Evolutionary conservation across 352 stramenopile species (phyloP).

Genomic region (Phytopythium chamaehyphon): DNA sequence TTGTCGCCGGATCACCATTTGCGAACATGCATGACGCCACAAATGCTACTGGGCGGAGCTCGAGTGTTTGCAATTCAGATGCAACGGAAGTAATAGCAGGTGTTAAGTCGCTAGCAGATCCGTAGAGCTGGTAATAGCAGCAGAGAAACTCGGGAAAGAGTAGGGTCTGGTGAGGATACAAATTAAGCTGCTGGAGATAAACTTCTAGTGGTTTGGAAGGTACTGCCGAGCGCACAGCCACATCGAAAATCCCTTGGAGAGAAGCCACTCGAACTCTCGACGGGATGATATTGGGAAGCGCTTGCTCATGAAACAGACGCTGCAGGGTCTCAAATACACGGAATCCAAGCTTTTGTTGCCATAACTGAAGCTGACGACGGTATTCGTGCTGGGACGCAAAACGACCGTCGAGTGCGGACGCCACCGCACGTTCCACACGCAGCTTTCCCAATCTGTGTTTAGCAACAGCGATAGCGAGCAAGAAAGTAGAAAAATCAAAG

Average conservation of each 20-base stretch:
- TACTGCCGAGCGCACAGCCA: conserved; percentile 26
- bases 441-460: conserved; percentile 41
- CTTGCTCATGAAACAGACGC: conserved; percentile 47
- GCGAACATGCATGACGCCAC: conserved; percentile 66
- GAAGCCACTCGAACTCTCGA: conserved; percentile 43
- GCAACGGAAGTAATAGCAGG: conserved; percentile 4
- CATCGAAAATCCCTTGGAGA: conserved; percentile 33
- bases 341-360: conserved; percentile 61
- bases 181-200: conserved; percentile 49
- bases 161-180: conserved; percentile 47
- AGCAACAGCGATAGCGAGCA: conserved; percentile 47
- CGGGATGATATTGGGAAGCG: conserved; percentile 45
- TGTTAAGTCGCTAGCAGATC: conserved; percentile 18
- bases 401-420: conserved; percentile 36
- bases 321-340: conserved; percentile 56
- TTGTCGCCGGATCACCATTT: conserved; percentile 45
- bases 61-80: conserved; percentile 14
- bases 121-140: conserved; percentile 67
- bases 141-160: conserved; percentile 58
- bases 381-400: conserved; percentile 59
- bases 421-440: conserved; percentile 45
- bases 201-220: conserved; percentile 53
- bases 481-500: conserved; percentile 53
- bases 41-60: conserved; percentile 52
- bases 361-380: conserved; percentile 56